Conservation (phyloP, 306 rosid genomes). For the Hippophae tibetana region DNA sequence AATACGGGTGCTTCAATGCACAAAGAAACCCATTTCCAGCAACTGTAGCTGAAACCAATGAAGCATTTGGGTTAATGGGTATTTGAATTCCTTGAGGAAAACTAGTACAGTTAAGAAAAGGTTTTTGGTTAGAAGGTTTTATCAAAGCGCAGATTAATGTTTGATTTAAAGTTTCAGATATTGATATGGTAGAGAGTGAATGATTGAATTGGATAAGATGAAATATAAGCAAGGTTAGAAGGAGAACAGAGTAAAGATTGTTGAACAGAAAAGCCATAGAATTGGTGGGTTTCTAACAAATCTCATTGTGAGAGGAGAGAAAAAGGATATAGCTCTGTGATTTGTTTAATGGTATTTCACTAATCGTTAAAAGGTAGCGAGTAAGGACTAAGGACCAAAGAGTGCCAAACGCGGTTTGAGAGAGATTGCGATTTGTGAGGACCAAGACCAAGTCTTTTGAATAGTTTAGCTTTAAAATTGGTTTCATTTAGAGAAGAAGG, state of each 20-base stretch:
- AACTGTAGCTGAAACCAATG: slow-evolving; percentile 38
- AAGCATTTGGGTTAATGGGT: slow-evolving; percentile 11
- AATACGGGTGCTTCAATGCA: slow-evolving; percentile 32
- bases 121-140: slow-evolving; percentile 12
- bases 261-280: slow-evolving; percentile 41
- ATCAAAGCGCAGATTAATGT: slow-evolving; percentile 53
- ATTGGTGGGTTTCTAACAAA: slow-evolving; percentile 16
- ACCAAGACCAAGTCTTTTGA: slow-evolving; percentile 41
- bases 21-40: slow-evolving; percentile 68
- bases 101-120: slow-evolving; percentile 49
- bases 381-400: background rate
- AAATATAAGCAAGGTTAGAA: slow-evolving; percentile 17
- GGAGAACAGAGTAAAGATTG: background rate
- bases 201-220: slow-evolving; percentile 11
- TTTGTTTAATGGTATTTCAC: background rate
- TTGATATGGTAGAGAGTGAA: slow-evolving; percentile 57
- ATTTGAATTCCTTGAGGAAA: slow-evolving; percentile 33
- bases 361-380: background rate
- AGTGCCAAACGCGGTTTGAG: slow-evolving; percentile 24
- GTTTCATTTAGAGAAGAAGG: too few relatives aligned
- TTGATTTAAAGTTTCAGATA: slow-evolving; percentile 45
- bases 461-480: background rate
- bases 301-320: slow-evolving; percentile 30
- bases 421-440: slow-evolving; percentile 18
- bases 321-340: background rate